Evolutionary conservation across 352 stramenopile species (phyloP), one percentile per base, ranked within the genome.

Genomic region (Globisporangium echinulatum): DNA sequence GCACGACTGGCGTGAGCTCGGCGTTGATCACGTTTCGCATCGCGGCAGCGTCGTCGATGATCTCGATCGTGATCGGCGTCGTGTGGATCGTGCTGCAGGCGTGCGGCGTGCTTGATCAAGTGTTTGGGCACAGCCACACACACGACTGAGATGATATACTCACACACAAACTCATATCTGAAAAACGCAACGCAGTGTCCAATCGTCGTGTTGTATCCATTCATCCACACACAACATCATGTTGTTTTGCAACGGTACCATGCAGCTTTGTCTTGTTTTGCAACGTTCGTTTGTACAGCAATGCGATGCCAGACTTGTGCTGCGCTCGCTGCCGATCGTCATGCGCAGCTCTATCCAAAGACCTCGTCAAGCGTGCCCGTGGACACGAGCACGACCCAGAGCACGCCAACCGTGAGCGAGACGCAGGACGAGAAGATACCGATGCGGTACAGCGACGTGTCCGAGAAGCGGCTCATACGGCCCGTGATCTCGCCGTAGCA

Each of bases 401-500:
- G 66, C 43, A 89, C 60, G 54, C 84, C 84, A 7, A 93, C 80
- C 5, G 33, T 54, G 8, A 91, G 58, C 44, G 82, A 91, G n/a
- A 93, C 64, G 50, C 71, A 70, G 6, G 83, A 78, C 53, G 77
- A 89, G 59, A 88, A 87, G 44, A 91, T 67, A 19, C 76, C 75
- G 17, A 93, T 65, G 47, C 72, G 68, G 50, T 85, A 77, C 15
- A 85, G 77, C 8, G 77, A 75, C 25, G 64, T 63, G 53, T 80
- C 72, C 52, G 77, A 88, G 56, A 83, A 79, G 52, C 75, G 74
- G 43, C 75, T 86, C 64, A 86, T 73, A 50, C 74, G 75, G 6
- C 74, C 74, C 33, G 80, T 90, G 36, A 80, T 55, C 49, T 85
- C 80, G 54, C 90, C 87, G 63, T 96, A 96, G 7, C 82, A 62